Conservation (phyloP, 2,329 filamentous ascomycete genomes). For the Dactylonectria macrodidyma region DNA sequence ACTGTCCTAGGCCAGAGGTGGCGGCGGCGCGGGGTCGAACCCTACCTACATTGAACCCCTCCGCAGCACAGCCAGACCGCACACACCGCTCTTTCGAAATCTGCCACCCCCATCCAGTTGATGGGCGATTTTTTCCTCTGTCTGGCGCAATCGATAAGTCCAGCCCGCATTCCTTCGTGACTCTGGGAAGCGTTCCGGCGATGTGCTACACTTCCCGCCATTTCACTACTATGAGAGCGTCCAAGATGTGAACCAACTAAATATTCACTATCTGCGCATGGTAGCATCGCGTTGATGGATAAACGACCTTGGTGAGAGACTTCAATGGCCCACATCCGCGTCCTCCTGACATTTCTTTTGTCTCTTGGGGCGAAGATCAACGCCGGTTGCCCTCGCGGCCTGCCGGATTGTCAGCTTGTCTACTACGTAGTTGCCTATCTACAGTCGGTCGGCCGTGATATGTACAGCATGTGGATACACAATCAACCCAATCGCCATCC, state of each 20-base stretch:
- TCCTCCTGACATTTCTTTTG: not conserved
- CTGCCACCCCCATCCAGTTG: slow-evolving; percentile 19
- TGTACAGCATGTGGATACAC: slow-evolving; percentile 25
- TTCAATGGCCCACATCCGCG: not conserved
- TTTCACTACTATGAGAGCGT: slow-evolving; percentile 18
- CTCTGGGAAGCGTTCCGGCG: not conserved
- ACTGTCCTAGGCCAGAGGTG: slow-evolving; percentile 18
- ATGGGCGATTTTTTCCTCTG: slow-evolving; percentile 14
- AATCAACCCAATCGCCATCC: slow-evolving; percentile 27
- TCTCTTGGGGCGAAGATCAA: slow-evolving; percentile 16
- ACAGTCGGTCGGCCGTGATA: slow-evolving; percentile 4
- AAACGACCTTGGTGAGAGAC: not conserved
- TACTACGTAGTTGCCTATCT: slow-evolving; percentile 1
- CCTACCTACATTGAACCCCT: slow-evolving; percentile 30
- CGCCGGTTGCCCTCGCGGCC: not conserved
- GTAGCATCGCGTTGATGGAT: not conserved
- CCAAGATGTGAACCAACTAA: slow-evolving; percentile 7
- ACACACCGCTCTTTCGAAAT: slow-evolving; percentile 47
- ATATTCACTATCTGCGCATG: not conserved
- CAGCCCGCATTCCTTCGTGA: slow-evolving; percentile 11
- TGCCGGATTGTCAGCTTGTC: slow-evolving; percentile 8
- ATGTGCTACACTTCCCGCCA: slow-evolving; percentile 7
- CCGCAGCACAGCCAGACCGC: slow-evolving; percentile 39
- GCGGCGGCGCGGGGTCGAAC: slow-evolving; percentile 31
- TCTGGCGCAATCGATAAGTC: slow-evolving; percentile 36